These are phyloP conservation scores for Amauroascus niger DNA, from an alignment of 2,329 filamentous ascomycete genomes.

Conservation along the genomic window DNA sequence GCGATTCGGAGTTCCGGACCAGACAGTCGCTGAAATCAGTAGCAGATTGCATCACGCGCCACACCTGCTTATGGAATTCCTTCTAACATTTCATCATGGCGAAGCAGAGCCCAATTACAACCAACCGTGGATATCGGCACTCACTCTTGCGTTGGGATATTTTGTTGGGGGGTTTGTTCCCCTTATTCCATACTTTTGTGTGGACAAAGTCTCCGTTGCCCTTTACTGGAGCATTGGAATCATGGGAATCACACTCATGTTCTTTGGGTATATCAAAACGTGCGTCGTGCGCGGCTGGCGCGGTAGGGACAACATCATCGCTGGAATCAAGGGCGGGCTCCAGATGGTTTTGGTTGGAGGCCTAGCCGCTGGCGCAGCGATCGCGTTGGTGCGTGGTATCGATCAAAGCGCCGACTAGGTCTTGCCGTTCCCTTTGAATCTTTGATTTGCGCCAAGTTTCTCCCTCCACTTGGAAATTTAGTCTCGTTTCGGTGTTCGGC, in stretches of 20 bases:
- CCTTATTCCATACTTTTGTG: constrained; percentile 59
- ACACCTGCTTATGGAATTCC: constrained; percentile 37
- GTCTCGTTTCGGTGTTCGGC: neutral
- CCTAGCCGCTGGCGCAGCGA: constrained; percentile 56
- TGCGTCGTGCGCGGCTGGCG: constrained; percentile 39
- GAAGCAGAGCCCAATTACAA: constrained; percentile 38
- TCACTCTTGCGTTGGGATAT: constrained; percentile 60
- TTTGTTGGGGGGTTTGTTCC: constrained; percentile 63
- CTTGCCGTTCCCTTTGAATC: neutral
- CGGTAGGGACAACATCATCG: constrained; percentile 39
- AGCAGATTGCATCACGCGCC: constrained; percentile 30
- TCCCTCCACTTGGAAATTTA: neutral
- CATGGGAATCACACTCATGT: constrained; percentile 34
- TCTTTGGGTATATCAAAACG: constrained; percentile 39
- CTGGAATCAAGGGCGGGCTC: constrained; percentile 50
- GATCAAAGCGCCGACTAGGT: constrained; percentile 25
- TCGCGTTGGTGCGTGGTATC: constrained; percentile 51
- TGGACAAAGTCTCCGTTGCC: constrained; percentile 37
- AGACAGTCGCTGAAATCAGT: constrained; percentile 30
- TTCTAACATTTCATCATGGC: constrained; percentile 42
- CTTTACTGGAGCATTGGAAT: constrained; percentile 42
- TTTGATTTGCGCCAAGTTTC: neutral
- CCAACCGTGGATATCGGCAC: constrained; percentile 45
- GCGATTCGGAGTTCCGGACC: constrained; percentile 33
- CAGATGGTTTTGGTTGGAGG: constrained; percentile 58